Base-by-base conservation (phyloP, 1,284 basidiomycete genomes). In the Somion occarium region DNA sequence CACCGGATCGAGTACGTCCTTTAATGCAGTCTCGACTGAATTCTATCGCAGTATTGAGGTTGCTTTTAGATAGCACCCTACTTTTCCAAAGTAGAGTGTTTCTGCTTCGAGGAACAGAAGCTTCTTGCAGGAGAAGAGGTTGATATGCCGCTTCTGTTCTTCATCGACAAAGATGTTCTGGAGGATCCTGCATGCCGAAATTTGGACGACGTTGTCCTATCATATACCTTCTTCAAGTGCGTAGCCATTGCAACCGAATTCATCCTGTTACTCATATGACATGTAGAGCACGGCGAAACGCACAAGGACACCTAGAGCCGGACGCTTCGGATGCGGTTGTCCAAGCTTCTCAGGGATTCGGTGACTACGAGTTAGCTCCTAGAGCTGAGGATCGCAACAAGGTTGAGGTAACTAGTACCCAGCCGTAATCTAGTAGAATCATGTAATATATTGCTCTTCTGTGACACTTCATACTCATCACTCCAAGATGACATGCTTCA, bases 71-170 rank as follows among this genome's bases (percentile, higher is more conserved):
- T 98, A 59, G 97, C 97, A 4, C 94, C 96, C 0, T 99, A 98
- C 69, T 99, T 99, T 66, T 93, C 95, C 52, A 99, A 99, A 73
- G 94, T 99, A 5, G 97, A 99, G 69, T 99, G 97, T 62, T 99
- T 99, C 76, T 99, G 97, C 71, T 99, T 99, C 61, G 97, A 99
- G 69, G 97, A 99, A 68, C 97, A 99, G 70, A 91, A 88, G 62
- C 80, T 99, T 18, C 74, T 98, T 20, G 95, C 96, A 0, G 88
- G 90, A 20, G 97, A 99, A 71, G 95, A 98, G 69, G 92, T 99
- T 18, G 97, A 99, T 70, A 90, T 99, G 79, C 97, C 97, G 15
- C 79, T 99, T 24, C 82, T 99, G 56, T 99, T 99, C 77, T 99
- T 99, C 74, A 96, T 99, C 59, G 97, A 99, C 74, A 88, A 91